Base-by-base conservation (phyloP, 495 filamentous ascomycete species). In the Neurospora sp. region DNA sequence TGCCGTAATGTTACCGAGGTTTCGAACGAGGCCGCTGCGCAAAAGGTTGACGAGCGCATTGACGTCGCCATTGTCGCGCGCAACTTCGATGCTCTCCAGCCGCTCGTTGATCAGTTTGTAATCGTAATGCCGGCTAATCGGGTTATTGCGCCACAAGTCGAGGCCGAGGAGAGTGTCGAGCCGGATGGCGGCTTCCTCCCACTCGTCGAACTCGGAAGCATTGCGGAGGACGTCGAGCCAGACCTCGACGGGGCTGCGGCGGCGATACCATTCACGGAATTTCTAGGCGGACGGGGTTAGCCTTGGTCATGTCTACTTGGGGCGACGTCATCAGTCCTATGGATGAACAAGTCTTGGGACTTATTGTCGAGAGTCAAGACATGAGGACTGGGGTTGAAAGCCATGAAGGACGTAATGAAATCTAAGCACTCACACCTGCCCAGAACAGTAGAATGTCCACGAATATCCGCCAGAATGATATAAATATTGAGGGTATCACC, bases 1-100 rank as follows among this genome's bases (percentile, higher is more conserved):
- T 3, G 89, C 86, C 1, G 93, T 92, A 72, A 98, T 97, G 76
- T 97, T 96, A 41, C 93, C 94, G 10, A 97, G 85, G 76, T 97
- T 98, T 37, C 95, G 89, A 59, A 98, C 92, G 6, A 97, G 87
- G 8, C 95, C 94, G 8, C 91, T 93, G 8, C 93, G 92, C 38
- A 97, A 87, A 6, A 96, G 86, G 75, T 93, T 93, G 37, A 92
- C 89, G 3, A 98, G 83, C 18, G 87, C 87, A 48, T 93, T 82
- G 40, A 95, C 87, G 78, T 97, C 92, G 72, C 90, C 89, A 22
- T 89, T 86, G 74, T 94, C 90, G n/a, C 91, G 90, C 1, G 93
- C 91, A 46, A 86, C 87, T 73, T 91, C 86, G 73, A 97, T 87
- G 37, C 89, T 87, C 76, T 90, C 87, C 38, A 94, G 82, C 46